These are phyloP conservation scores for Boletus pseudo-olivaceus DNA, from an alignment of 768 basidiomycete species.

Conservation along the genomic window DNA sequence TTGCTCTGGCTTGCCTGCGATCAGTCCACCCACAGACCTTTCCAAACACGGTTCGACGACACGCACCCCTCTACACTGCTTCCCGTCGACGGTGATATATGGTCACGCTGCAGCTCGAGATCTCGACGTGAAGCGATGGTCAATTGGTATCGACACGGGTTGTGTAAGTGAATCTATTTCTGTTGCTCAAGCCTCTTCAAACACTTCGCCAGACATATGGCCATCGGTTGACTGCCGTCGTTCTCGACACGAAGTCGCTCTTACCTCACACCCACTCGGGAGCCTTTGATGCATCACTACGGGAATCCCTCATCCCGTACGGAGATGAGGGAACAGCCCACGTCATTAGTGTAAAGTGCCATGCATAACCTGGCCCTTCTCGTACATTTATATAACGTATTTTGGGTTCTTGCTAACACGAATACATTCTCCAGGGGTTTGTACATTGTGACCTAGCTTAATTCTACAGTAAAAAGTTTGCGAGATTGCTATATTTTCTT, in stretches of 20 bases:
- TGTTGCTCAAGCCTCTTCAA: not conserved
- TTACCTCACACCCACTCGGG: slow-evolving; percentile 6
- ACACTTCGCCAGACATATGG: slow-evolving; percentile 48
- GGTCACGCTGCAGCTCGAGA: slow-evolving; percentile 82
- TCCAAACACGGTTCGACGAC: not conserved
- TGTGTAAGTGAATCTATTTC: slow-evolving; percentile 52
- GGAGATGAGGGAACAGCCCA: slow-evolving; percentile 53
- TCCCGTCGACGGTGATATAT: slow-evolving; percentile 78
- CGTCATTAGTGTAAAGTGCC: slow-evolving; percentile 52
- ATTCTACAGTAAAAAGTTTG: not conserved
- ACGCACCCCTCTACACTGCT: slow-evolving; percentile 48
- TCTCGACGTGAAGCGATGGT: slow-evolving; percentile 79
- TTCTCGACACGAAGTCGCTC: slow-evolving; percentile 42
- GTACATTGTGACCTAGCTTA: not conserved
- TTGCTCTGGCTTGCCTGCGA: slow-evolving; percentile 48
- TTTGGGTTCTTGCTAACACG: not conserved
- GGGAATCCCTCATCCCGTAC: slow-evolving; percentile 41
- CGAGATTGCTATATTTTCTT: not conserved
- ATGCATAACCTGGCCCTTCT: not conserved
- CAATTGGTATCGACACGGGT: slow-evolving; percentile 82
- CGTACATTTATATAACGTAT: not conserved
- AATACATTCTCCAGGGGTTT: not conserved
- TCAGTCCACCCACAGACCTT: not conserved
- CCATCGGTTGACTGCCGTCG: slow-evolving; percentile 58
- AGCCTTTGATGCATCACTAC: slow-evolving; percentile 17